Evolutionary conservation across 208 protist species (phyloP).

Genomic region (Phytomonas sp.): DNA sequence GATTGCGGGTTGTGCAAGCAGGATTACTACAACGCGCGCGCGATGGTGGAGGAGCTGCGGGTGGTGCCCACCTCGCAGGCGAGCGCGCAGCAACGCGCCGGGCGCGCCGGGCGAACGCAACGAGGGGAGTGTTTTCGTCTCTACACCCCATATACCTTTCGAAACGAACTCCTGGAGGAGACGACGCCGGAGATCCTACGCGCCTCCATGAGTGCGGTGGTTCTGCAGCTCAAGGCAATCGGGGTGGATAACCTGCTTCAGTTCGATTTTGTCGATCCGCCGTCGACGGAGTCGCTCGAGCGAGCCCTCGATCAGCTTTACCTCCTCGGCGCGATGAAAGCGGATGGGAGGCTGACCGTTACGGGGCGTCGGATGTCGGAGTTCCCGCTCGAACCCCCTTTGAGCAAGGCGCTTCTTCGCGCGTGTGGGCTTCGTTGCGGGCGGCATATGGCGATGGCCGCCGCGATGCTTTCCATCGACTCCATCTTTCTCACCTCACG

Average conservation of each 20-base stretch:
- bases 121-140: slow-evolving; percentile 95
- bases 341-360: slow-evolving; percentile 95
- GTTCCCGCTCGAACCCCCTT: slow-evolving; percentile 98
- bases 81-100: slow-evolving; percentile 92
- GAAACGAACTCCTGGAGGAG: slow-evolving; percentile 91
- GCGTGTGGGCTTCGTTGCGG: slow-evolving; percentile 59
- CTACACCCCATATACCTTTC: slow-evolving; percentile 92
- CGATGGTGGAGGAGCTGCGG: slow-evolving; percentile 94
- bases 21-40: slow-evolving; percentile 94
- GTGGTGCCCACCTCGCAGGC: slow-evolving; percentile 96
- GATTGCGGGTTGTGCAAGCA: slow-evolving; percentile 98
- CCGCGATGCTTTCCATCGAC: slow-evolving; percentile 89
- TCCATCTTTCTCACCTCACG: slow-evolving; percentile 95
- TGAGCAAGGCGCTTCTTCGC: slow-evolving; percentile 91
- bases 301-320: slow-evolving; percentile 96
- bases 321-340: slow-evolving; percentile 97
- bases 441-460: slow-evolving; percentile 86
- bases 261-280: slow-evolving; percentile 98
- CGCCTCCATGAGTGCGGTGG: slow-evolving; percentile 93
- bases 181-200: slow-evolving; percentile 96
- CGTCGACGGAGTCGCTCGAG: slow-evolving; percentile 95
- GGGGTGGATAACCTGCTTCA: slow-evolving; percentile 96
- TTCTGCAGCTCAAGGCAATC: slow-evolving; percentile 96
- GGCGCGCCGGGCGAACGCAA: slow-evolving; percentile 92
- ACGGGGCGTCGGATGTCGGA: slow-evolving; percentile 96